Percentiles rank a stretch among this genome's conserved stretches.
phyloP scores from a whole-genome alignment of 2,329 filamentous ascomycete species.

The Pyrenochaeta sp. region DNA sequence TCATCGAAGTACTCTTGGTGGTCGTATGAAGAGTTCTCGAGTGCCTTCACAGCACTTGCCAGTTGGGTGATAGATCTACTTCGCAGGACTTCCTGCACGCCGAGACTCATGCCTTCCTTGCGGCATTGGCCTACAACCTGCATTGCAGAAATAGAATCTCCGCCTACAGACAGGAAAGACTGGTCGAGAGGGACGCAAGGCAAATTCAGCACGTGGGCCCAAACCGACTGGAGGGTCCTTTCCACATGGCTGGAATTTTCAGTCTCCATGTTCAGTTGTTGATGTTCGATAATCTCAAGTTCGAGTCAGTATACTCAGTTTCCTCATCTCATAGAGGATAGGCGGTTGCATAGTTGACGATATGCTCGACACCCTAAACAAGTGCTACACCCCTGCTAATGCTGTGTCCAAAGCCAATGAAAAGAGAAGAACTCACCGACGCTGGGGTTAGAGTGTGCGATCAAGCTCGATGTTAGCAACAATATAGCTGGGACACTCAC shows the following conservation, averaged over 20 bases:
- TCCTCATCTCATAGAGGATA: background rate
- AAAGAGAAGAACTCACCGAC: constrained; percentile 18
- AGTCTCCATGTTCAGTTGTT: constrained; percentile 10
- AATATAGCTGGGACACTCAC: constrained; percentile 5
- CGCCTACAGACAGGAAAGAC: constrained; percentile 56
- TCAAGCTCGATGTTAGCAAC: constrained; percentile 11
- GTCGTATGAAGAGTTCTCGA: constrained; percentile 25
- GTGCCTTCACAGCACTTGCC: constrained; percentile 29
- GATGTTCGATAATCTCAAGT: constrained; percentile 1
- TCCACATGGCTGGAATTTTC: constrained; percentile 19
- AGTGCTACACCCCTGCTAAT: too few relatives aligned
- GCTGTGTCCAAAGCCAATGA: background rate
- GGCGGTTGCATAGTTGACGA: background rate
- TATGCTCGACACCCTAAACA: too few relatives aligned
- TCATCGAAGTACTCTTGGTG: constrained; percentile 36
- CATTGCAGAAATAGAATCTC: constrained; percentile 62
- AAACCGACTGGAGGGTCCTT: constrained; percentile 32
- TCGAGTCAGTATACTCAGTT: background rate
- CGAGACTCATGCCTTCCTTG: constrained; percentile 55
- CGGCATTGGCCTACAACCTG: constrained; percentile 59
- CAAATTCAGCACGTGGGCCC: constrained; percentile 43
- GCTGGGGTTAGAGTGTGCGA: constrained; percentile 13
- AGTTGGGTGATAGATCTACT: constrained; percentile 56
- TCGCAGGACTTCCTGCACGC: constrained; percentile 59
- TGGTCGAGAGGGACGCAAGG: constrained; percentile 38